These are phyloP conservation scores for Pseudogymnoascus sp. DNA, from an alignment of 2,329 filamentous ascomycete genomes.

Conservation along the genomic window DNA sequence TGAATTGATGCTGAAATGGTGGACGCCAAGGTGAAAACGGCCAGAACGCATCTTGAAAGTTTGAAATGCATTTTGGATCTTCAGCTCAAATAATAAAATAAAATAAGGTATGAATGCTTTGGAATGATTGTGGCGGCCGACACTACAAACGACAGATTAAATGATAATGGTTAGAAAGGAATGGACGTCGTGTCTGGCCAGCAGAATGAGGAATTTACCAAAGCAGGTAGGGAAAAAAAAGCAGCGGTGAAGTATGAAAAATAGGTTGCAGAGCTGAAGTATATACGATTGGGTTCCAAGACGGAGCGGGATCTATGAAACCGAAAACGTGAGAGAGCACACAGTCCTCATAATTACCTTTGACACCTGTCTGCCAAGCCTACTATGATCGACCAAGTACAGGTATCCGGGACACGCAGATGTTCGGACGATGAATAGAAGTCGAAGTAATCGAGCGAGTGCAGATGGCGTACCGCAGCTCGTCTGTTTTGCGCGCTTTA, in stretches of 20 bases:
- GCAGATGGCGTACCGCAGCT: not conserved
- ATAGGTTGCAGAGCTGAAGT: not conserved
- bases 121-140: not conserved
- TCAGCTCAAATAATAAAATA: not conserved
- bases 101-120: not conserved
- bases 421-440: not conserved
- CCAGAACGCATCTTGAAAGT: not conserved
- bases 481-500: not conserved
- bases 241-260: not conserved
- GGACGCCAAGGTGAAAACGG: not conserved
- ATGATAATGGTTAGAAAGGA: not conserved
- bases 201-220: not conserved
- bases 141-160: not conserved
- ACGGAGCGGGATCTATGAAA: not conserved
- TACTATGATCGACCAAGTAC: not conserved
- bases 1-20: not conserved
- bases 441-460: not conserved
- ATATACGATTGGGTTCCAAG: not conserved
- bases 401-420: not conserved
- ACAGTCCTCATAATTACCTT: constrained; percentile 3
- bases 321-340: not conserved
- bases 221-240: not conserved
- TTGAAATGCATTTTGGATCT: not conserved
- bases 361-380: not conserved
- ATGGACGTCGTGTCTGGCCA: constrained; percentile 7